Evolutionary conservation across 164 flowering plant species (phyloP).

Genomic region (Annona squamosa): DNA sequence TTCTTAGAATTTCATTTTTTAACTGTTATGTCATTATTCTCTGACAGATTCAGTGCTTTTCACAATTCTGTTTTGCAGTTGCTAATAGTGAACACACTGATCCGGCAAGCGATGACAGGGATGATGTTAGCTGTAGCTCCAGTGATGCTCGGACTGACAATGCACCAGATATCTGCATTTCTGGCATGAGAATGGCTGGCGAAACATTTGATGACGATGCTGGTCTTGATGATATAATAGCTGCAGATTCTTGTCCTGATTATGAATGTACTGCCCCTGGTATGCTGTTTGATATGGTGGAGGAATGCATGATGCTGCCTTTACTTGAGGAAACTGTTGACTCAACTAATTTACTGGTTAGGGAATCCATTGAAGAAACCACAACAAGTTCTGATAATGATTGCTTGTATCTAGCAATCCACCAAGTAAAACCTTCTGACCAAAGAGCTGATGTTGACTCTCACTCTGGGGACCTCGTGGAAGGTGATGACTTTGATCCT

Average conservation of each 20-base stretch:
- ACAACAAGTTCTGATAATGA: constrained; percentile 29
- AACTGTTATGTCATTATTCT: too few relatives aligned
- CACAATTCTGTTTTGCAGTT: constrained; percentile 13
- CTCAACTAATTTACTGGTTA: constrained; percentile 24
- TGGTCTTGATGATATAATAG: constrained; percentile 26
- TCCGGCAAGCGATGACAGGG: constrained; percentile 41
- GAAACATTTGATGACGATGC: constrained; percentile 36
- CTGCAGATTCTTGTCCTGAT: constrained; percentile 28
- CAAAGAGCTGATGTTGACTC: constrained; percentile 34
- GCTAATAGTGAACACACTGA: constrained; percentile 24
- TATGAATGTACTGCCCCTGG: constrained; percentile 38
- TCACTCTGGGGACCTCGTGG: constrained; percentile 30
- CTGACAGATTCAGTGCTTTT: neutral
- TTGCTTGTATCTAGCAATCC: constrained; percentile 49
- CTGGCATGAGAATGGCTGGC: constrained; percentile 56
- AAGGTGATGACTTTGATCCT: constrained; percentile 57
- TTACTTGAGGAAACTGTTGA: constrained; percentile 52
- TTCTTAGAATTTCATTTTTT: neutral
- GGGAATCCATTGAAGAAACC: constrained; percentile 30
- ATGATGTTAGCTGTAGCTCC: constrained; percentile 41
- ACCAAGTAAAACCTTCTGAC: constrained; percentile 39
- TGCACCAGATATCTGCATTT: constrained; percentile 55
- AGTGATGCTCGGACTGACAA: constrained; percentile 47
- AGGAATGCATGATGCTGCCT: constrained; percentile 55
- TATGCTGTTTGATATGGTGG: constrained; percentile 49